Evolutionary conservation across 257 asterid species (phyloP).

Genomic region (Nicotiana sylvestris): DNA sequence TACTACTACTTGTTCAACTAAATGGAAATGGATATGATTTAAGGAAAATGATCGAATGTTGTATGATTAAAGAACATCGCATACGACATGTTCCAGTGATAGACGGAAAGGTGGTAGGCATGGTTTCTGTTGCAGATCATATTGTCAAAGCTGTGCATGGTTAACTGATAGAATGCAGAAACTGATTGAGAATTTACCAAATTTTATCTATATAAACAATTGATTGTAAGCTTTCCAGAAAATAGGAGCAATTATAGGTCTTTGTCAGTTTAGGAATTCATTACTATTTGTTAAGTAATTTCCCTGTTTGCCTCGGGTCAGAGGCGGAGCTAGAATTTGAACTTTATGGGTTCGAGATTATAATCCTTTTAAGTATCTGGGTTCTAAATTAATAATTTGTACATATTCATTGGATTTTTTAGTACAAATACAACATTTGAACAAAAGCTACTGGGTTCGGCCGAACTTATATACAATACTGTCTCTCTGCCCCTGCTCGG

Average conservation of each 20-base stretch:
- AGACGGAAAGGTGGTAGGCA: constrained; percentile 51
- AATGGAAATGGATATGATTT: background rate
- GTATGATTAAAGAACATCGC: constrained; percentile 50
- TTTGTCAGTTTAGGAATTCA: background rate
- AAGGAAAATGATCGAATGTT: background rate
- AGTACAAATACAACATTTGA: no score
- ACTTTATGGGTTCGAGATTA: no score
- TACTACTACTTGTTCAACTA: background rate
- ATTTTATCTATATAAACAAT: background rate
- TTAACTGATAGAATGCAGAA: background rate
- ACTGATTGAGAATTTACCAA: background rate
- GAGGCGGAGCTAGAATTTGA: no score
- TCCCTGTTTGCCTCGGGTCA: background rate
- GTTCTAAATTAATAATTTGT: no score
- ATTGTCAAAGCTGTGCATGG: no score
- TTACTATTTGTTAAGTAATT: background rate
- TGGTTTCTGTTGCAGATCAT: no score
- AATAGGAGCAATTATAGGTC: background rate
- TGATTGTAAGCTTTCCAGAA: background rate
- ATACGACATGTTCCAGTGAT: constrained; percentile 73
- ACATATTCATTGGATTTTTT: no score
- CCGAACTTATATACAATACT: no score
- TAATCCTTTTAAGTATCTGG: no score
- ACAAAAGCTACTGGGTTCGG: no score
- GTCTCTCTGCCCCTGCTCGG: no score